Base-by-base conservation (phyloP, 2,329 filamentous ascomycete species). In the Escovopsis sp. region DNA sequence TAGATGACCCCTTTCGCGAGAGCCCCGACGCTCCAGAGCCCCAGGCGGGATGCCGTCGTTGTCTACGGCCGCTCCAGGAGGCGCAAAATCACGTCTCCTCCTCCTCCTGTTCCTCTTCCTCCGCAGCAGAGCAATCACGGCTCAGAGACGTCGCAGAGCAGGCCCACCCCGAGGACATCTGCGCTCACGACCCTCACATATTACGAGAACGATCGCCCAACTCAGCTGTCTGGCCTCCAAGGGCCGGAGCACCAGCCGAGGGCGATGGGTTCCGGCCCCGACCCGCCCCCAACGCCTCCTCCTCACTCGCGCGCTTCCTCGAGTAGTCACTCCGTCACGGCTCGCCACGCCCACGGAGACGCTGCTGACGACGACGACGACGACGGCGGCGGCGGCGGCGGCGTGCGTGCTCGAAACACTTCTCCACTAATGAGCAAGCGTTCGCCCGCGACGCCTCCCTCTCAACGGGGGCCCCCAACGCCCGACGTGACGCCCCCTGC, bases 401-500 rank as follows among this genome's bases (percentile, higher is more conserved):
- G 10, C 28, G 28, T 6, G 10, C 28, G 6, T 30, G 28, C 28
- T 30, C 28, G 28, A 30, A 6, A 30, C 10, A 10, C 28, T 49
- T 54, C 59, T 40, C 58, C 65, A 42, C 59, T 60, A 47, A 57
- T 59, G 36, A 57, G 60, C 42, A 54, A 55, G 39, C 63, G 59
- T 43, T 54, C 66, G 9, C 71, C 70, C n/a, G 64, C 66, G 43
- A 84, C 80, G 5, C 78, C 80, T 40, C 70, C 76, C 26, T 74
- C 76, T 49, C 75, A 80, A 49, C 70, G 72, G 53, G 83, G 77
- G 51, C 80, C 80, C 12, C 82, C 80, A 30, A 87, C 82, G 3
- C 83, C 82, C 32, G 82, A 86, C 59, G 73, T 82, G 38, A 87
- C 82, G 12, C 83, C 82, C 41, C 82, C 82, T 32, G 62, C 63